Evolutionary conservation across 768 basidiomycete species (phyloP).

Genomic region (Lactarius hengduanensis): DNA sequence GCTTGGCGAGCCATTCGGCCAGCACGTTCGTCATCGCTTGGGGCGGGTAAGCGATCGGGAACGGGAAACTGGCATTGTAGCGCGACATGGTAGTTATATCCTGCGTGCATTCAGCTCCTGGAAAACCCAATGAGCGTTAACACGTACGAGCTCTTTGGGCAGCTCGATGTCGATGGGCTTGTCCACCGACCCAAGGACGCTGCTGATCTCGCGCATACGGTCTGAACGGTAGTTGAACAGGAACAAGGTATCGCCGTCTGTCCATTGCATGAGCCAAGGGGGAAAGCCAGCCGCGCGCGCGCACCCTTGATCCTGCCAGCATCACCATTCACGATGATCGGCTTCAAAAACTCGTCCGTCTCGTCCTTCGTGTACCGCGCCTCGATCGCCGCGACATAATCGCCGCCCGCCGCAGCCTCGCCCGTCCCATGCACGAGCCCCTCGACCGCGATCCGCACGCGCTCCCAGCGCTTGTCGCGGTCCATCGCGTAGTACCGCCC

Average conservation of each 20-base stretch:
- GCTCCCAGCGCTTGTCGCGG: slow-evolving; percentile 95
- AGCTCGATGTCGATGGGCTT: slow-evolving; percentile 82
- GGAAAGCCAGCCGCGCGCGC: slow-evolving; percentile 23
- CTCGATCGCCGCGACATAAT: slow-evolving; percentile 63
- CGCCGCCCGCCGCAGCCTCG: slow-evolving; percentile 55
- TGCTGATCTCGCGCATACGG: slow-evolving; percentile 89
- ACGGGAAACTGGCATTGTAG: slow-evolving; percentile 90
- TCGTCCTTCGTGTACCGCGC: slow-evolving; percentile 79
- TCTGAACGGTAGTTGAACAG: slow-evolving; percentile 98
- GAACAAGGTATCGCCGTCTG: slow-evolving; percentile 87
- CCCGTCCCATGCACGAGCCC: slow-evolving; percentile 67
- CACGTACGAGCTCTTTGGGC: slow-evolving; percentile 73
- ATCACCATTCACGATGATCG: slow-evolving; percentile 82
- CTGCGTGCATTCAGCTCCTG: slow-evolving; percentile 37
- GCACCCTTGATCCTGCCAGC: slow-evolving; percentile 78
- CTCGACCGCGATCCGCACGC: slow-evolving; percentile 86
- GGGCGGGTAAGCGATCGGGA: slow-evolving; percentile 90
- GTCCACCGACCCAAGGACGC: slow-evolving; percentile 75
- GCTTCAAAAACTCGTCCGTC: slow-evolving; percentile 96
- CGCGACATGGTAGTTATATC: slow-evolving; percentile 91
- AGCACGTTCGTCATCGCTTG: slow-evolving; percentile 92
- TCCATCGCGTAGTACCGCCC: slow-evolving; percentile 98
- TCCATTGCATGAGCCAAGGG: neutral
- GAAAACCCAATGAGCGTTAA: neutral
- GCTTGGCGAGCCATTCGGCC: slow-evolving; percentile 83